Base-by-base conservation (phyloP, 805 yeast genomes). In the Jamesozyma rosinii region DNA sequence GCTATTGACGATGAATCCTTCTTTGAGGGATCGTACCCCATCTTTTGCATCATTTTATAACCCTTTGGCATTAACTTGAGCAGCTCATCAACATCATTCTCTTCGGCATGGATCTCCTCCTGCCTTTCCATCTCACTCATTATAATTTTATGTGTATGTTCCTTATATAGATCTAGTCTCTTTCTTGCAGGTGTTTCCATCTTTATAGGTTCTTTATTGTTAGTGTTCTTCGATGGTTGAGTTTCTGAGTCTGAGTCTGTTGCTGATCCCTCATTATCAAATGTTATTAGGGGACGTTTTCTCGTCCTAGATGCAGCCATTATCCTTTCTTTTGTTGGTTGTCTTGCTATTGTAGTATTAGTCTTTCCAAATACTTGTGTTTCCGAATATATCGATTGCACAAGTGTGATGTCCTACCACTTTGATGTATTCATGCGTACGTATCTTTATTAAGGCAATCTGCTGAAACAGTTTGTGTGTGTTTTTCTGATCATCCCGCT, bases 1-100 rank as follows among this genome's bases (percentile, higher is more conserved):
- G 24, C 4, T 19, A n/a, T 31, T 29, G 18, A 19, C 20, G 15
- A 10, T 20, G 8, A 27, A 17, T 10, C 9, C 19, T 10, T 21
- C 19, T 36, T 22, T 9, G 22, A 24, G 4, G 38, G 19, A 5
- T 36, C 30, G 19, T 36, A 36, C 15, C 38, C 38, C 31, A 36
- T 36, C 15, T 36, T 36, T 24, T 36, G 38, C 38, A 36, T 24
- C 31, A 36, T 36, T 21, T 36, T 22, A 24, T 36, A 36, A 36
- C 38, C 38, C 19, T 36, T 36, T n/a, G 38, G 38, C 38, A 36
- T 36, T 5, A 24, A 5, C 15, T n/a, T 36, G 14, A n/a, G 17
- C 11, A 36, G 15, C 6, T 36, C 30, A 14, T 36, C 31, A 9
- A 6, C 5, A 36, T 36, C 31, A 3, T 21, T 24, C 15, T 24